Conservation (phyloP, 2,329 filamentous ascomycete species). For the Aspergillus bombycis region DNA sequence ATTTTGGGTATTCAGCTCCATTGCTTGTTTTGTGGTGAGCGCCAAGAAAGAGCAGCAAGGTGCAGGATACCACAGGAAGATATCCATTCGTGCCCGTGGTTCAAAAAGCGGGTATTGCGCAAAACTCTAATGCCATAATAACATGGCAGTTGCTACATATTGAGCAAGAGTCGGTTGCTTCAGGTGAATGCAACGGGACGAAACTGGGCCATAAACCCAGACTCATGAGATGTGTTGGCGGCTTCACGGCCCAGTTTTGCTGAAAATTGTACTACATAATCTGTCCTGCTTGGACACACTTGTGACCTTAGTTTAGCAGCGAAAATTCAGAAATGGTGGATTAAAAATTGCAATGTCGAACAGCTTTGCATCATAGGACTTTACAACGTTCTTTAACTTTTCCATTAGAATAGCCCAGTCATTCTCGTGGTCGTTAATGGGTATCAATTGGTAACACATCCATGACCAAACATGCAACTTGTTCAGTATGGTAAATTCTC, state of each 20-base stretch:
- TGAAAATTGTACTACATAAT: too few relatives aligned
- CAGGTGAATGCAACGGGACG: too few relatives aligned
- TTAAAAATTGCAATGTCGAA: neutral
- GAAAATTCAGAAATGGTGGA: neutral
- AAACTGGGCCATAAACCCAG: too few relatives aligned
- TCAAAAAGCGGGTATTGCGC: neutral
- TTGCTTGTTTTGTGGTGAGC: too few relatives aligned
- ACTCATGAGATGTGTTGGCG: too few relatives aligned
- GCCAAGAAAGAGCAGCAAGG: neutral
- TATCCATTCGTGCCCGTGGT: neutral
- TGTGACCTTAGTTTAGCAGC: neutral
- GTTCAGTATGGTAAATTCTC: neutral
- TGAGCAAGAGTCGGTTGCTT: too few relatives aligned
- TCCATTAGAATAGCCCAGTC: neutral
- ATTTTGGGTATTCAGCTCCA: neutral
- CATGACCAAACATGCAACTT: neutral
- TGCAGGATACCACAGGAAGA: too few relatives aligned
- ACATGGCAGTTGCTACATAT: too few relatives aligned
- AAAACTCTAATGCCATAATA: neutral
- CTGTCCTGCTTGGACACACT: neutral
- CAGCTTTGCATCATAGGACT: neutral
- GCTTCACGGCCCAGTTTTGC: too few relatives aligned
- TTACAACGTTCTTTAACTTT: neutral
- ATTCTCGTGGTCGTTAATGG: constrained; percentile 9
- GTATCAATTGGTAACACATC: constrained; percentile 9